Base-by-base conservation (phyloP, 768 basidiomycete genomes). In the Boletus pseudo-olivaceus region DNA sequence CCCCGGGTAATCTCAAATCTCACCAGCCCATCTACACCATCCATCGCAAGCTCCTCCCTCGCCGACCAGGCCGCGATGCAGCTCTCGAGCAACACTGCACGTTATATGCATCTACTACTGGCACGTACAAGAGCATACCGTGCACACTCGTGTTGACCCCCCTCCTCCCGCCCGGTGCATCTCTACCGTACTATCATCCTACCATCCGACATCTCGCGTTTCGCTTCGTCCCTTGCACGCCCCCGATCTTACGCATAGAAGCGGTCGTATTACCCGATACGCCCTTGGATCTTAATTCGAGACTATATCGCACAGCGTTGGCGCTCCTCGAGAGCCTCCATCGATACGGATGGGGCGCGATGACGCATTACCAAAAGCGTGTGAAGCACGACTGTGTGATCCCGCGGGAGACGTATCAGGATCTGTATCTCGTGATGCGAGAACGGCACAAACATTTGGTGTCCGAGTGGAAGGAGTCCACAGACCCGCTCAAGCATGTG, bases 151-250 rank as follows among this genome's bases (percentile, higher is more conserved):
- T 88, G 39, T 66, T 90, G 15, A 88, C 81, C 0, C 88, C 88
- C 0, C 74, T 89, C 48, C 45, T 80, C 45, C 60, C 68, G 12
- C 56, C 67, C 0, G 80, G 77, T 7, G 69, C 67, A 3, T 51
- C 73, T 1, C 71, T 97, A 3, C 96, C 96, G 0, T 98, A 91
- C 65, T 98, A 96, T 63, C 94, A 98, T 62, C 96, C 96, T 1
- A 63, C 85, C 2, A 90, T 96, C 9, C 72, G 69, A 3, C 87
- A 88, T 55, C 75, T 98, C 33, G 93, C 90, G 0, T 93, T 95
- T 65, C 82, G 84, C n/a, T 93, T 85, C 67, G 55, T 88, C 50
- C 43, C 69, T 7, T 64, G 15, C 54, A 63, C 8, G 34, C 68
- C 17, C 61, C 74, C 34, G 60, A 59, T 48, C 50, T 8, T 62